These are phyloP conservation scores for barrel medic (Medicago truncatula) DNA, from an alignment of 306 rosid species.

Conservation along the genomic window MtrunA17r5.0-ANR NC_053046.1:18916501-18917000, in stretches of 20 bases:
- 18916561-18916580: constrained; percentile 61
- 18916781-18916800: constrained; percentile 44
- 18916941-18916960: constrained; percentile 5
- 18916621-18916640: constrained; percentile 35
- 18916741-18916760: neutral
- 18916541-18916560: constrained; percentile 62
- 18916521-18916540: constrained; percentile 59
- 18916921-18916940: neutral
- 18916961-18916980: neutral
- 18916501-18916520: constrained; percentile 41
- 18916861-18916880: neutral
- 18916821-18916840: constrained; percentile 36
- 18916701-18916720: constrained; percentile 61
- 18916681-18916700: constrained; percentile 45
- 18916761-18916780: constrained; percentile 42
- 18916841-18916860: constrained; percentile 47
- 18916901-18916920: neutral
- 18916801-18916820: constrained; percentile 50
- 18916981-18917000: neutral
- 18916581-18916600: constrained; percentile 63
- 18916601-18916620: constrained; percentile 55
- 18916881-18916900: neutral
- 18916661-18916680: constrained; percentile 43
- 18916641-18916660: constrained; percentile 44
- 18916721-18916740: constrained; percentile 16